Evolutionary conservation across 192 early-diverging fungal genomes (phyloP).

Genomic region (Neocallimastix lanati): DNA sequence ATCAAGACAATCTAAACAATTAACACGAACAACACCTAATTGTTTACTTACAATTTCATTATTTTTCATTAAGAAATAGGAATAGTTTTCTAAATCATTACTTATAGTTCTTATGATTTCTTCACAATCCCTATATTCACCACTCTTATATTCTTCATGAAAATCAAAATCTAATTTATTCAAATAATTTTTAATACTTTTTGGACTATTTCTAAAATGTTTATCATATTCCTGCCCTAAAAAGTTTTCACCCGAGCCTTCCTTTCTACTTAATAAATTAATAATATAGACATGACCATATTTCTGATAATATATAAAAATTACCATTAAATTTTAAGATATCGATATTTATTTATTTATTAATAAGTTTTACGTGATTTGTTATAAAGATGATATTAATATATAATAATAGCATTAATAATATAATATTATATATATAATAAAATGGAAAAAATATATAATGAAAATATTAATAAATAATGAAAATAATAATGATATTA

Average conservation of each 20-base stretch:
- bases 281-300: neutral
- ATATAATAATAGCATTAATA: too few species aligned
- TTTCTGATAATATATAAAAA: too few species aligned
- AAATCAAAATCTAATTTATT: neutral
- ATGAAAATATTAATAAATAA: too few species aligned
- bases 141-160: neutral
- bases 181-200: neutral
- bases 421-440: too few species aligned
- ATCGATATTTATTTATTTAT: too few species aligned
- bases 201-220: neutral
- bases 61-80: neutral
- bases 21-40: constrained; percentile 74
- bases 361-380: too few species aligned
- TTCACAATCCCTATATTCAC: neutral
- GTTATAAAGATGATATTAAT: too few species aligned
- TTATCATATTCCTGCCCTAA: neutral
- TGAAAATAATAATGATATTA: too few species aligned
- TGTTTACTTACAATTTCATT: neutral
- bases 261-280: neutral
- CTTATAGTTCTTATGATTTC: neutral
- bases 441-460: too few species aligned
- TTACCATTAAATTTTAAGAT: too few species aligned
- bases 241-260: neutral
- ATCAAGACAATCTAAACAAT: constrained; percentile 97
- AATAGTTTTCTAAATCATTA: neutral